A percentile compares a stretch with the other conserved stretches of the same genome.
These are phyloP conservation scores for Croton setiger DNA, from an alignment of 441 rosid genomes.

Conservation along the genomic window DNA sequence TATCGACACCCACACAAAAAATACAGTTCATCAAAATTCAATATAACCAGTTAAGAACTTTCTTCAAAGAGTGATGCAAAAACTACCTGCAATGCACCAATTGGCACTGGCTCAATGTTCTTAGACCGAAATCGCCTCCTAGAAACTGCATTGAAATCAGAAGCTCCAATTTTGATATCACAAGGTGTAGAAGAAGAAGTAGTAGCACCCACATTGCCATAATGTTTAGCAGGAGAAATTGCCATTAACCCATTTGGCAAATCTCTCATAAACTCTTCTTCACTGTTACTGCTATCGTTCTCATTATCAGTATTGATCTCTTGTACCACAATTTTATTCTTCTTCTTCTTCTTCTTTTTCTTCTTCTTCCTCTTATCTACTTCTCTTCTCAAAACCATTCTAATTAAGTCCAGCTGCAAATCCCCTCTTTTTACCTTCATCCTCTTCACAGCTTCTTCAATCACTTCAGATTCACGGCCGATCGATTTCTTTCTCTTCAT, in stretches of 20 bases:
- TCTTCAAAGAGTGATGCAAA: not conserved
- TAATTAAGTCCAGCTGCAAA: slow-evolving; percentile 63
- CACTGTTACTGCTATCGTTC: slow-evolving; percentile 17
- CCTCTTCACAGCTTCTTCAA: slow-evolving; percentile 50
- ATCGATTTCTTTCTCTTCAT: slow-evolving; percentile 41
- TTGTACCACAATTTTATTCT: slow-evolving; percentile 21
- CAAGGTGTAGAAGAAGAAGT: slow-evolving; percentile 46
- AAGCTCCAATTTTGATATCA: slow-evolving; percentile 69
- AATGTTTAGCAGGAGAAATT: slow-evolving; percentile 53
- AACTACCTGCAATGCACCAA: slow-evolving; percentile 71
- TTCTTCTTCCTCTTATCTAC: slow-evolving; percentile 52
- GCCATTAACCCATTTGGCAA: slow-evolving; percentile 96
- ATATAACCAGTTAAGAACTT: slow-evolving; percentile 5
- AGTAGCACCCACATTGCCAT: slow-evolving; percentile 41
- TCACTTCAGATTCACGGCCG: slow-evolving; percentile 45
- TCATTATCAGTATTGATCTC: slow-evolving; percentile 18
- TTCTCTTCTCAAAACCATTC: slow-evolving; percentile 77
- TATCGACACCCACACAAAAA: not conserved
- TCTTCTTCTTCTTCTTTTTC: slow-evolving; percentile 24
- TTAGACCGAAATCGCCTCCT: slow-evolving; percentile 78
- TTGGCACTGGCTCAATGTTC: slow-evolving; percentile 72
- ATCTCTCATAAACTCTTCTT: slow-evolving; percentile 63
- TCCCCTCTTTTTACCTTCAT: slow-evolving; percentile 62
- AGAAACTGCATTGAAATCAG: slow-evolving; percentile 33
- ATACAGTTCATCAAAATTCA: not conserved